These are phyloP conservation scores for Phytophthora idaei DNA, from an alignment of 352 stramenopile species.

Conservation along the genomic window DNA sequence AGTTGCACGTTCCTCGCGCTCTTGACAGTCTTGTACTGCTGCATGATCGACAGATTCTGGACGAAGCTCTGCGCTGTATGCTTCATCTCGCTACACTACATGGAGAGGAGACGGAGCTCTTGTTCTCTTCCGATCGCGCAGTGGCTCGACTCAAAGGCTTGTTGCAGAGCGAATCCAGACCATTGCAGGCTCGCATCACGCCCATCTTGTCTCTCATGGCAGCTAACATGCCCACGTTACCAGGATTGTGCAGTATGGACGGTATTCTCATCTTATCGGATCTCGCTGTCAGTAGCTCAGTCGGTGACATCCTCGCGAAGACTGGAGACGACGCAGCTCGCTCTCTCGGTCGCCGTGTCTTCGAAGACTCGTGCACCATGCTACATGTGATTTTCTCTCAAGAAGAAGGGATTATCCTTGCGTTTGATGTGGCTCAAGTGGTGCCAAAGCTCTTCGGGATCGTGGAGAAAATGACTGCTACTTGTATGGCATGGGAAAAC, in stretches of 20 bases:
- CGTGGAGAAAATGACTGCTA: slow-evolving; percentile 27
- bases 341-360: slow-evolving; percentile 29
- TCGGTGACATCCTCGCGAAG: neutral
- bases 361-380: slow-evolving; percentile 55
- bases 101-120: slow-evolving; percentile 25
- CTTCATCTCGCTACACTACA: slow-evolving; percentile 30
- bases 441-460: slow-evolving; percentile 58
- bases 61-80: slow-evolving; percentile 41
- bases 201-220: slow-evolving; percentile 59
- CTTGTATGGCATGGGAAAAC: slow-evolving; percentile 2
- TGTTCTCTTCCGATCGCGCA: slow-evolving; percentile 44
- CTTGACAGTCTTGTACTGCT: slow-evolving; percentile 60
- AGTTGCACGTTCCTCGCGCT: slow-evolving; percentile 37
- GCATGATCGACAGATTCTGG: slow-evolving; percentile 44
- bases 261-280: slow-evolving; percentile 45
- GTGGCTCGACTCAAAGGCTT: slow-evolving; percentile 34
- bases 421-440: slow-evolving; percentile 59
- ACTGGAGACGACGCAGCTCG: slow-evolving; percentile 1
- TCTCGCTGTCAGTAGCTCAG: slow-evolving; percentile 25
- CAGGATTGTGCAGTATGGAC: slow-evolving; percentile 51
- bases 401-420: slow-evolving; percentile 47
- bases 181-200: slow-evolving; percentile 49
- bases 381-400: slow-evolving; percentile 50
- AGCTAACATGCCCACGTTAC: slow-evolving; percentile 46
- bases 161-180: slow-evolving; percentile 41